Base-by-base conservation (phyloP, 2,329 filamentous ascomycete genomes). In the Beauveria caledonica region DNA sequence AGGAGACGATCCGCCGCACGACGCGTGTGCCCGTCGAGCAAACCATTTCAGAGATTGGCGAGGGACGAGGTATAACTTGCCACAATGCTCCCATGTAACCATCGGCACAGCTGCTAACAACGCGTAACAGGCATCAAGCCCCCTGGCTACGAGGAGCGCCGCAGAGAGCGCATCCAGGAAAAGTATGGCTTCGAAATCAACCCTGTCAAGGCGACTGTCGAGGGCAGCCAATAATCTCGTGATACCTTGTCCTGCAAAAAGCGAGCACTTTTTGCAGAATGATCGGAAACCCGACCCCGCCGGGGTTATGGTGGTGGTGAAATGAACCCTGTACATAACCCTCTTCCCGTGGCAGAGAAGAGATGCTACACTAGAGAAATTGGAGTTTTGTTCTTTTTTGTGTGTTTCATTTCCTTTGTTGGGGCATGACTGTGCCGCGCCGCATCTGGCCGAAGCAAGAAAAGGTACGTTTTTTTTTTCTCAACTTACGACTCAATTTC, bases 161-260 rank as follows among this genome's bases (percentile, higher is more conserved):
- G 92, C 73, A 84, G 85, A 66, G 80, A 92, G 77, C 83, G 90
- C 68, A 82, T 97, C 73, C 87, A 90, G 82, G 87, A 91, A 76
- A 90, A 86, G 74, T 96, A 96, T 70, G 91, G 92, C 62, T 84
- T 95, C 69, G 91, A 96, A 66, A 86, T 96, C 70, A 84, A 87
- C 69, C 82, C 86, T 60, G 83, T 87, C 66, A 81, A 74, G 61
- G 78, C 81, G 48, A 76, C 75, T 52, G 72, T 75, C 65, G 77
- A 83, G 59, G 74, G 73, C 62, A 75, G 74, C 69, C 69, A 71
- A 69, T 75, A 70, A 65, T 17, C 44, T 49, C 33, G 3, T 40
- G 13, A 51, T 51, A 29, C 42, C 51, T 61, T 27, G n/a, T 44
- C 42, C 3, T 11, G 54, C 44, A 36, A 50, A 48, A 50, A 17